Evolutionary conservation across 2,329 filamentous ascomycete genomes (phyloP), one percentile per base, ranked within the genome.

Genomic region (Fusarium graminum): DNA sequence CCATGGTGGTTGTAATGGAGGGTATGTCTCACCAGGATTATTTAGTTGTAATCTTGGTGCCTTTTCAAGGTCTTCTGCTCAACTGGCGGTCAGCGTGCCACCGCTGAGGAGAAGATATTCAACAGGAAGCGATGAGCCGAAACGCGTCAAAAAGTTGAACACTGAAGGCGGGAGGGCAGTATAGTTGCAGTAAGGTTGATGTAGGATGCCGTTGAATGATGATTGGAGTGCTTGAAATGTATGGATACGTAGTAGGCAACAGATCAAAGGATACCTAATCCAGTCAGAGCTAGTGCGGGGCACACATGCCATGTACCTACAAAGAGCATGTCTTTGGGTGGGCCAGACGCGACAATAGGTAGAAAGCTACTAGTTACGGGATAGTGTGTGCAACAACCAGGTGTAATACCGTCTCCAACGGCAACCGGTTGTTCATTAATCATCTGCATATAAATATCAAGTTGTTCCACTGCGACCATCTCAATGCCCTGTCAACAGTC

Each of bases 1-100:
- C 79, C 80, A 82, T 83, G 56, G 47, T 59, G 30, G 9, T 45
- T 14, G 36, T 34, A n/a, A 9, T 36, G 34, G 42, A 51, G 38
- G 30, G 28, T 39, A 17, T 29, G 40, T 43, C 28, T 32, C n/a
- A 51, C 41, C 32, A 32, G 30, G 29, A 22, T 7, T 38, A 28
- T 29, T 26, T 32, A 36, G 30, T 14, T 53, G 30, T 36, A 41
- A 44, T 25, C 25, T 53, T 51, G 40, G 32, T 47, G 4, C 13
- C 38, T 42, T 32, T 16, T 19, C 22, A 13, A 51, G 32, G 30
- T 51, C 29, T 34, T 19, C 17, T 30, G 28, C 36, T 49, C 40
- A 43, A 42, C 47, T 61, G 22, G 36, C 34, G 50, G 50, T 42
- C 38, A 43, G 42, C 36, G 22, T 34, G 26, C 19, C 45, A 45